Evolutionary conservation across 768 basidiomycete genomes (phyloP), one percentile per base, ranked within the genome.

Genomic region (Leccinum olivaceopallidum): DNA sequence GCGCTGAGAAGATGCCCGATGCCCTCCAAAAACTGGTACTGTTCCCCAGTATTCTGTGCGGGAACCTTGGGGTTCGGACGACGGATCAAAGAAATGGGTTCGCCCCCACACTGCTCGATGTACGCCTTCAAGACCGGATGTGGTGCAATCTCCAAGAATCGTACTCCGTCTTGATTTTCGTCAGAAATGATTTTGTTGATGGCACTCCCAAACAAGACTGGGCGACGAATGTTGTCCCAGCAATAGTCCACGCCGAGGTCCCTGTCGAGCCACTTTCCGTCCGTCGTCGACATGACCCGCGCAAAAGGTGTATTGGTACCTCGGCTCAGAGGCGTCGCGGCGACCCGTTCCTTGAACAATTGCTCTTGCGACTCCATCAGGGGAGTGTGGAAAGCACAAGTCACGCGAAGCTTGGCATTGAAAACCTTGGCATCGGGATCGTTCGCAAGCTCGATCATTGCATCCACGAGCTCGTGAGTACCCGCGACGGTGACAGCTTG

Each of bases 401-500:
- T 68, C 14, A 74, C 61, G 3, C 75, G 74, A 42, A 76, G 69
- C 42, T 75, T 69, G 2, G 64, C 64, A n/a, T 58, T 62, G 30
- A 74, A 73, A 9, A 72, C 66, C 30, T 65, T 67, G 48, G 67
- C 65, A 30, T 65, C 58, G 14, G 72, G 73, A 36, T 73, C 63
- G 24, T 68, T 68, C 14, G 68, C 67, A 13, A 73, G 66, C 24
- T 63, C 64, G 18, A 66, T 10, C n/a, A 77, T 54, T 5, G 67
- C 69, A n/a, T 76, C 71, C 54, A 77, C 63, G 13, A 73, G 68
- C 34, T 71, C 66, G 18, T 71, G 68, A 18, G 53, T 61, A 22
- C 76, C 76, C 5, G 75, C 73, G 18, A 76, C 63, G 4, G 75
- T 74, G 42, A 76, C 74, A n/a, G 76, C 73, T 13, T 75, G 71